phyloP scores from a whole-genome alignment of 2,329 filamentous ascomycete species.

The Xylaria sp. region DNA sequence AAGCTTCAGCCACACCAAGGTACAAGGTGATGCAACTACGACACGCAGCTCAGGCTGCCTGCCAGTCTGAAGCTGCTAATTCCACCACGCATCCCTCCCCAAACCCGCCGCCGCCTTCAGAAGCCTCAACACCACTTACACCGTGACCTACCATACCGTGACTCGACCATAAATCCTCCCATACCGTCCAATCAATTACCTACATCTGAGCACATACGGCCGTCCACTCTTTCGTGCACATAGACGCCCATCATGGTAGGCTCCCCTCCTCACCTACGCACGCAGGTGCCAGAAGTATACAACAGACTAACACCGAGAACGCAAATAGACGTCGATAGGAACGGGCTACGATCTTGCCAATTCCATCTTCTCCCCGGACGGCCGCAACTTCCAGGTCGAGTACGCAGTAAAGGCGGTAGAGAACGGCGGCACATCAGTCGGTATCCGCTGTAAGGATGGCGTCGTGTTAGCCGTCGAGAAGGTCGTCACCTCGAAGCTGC shows the following conservation, averaged over 20 bases:
- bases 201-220: background rate
- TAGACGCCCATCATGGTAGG: conserved; percentile 36
- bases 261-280: background rate
- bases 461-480: conserved; percentile 97
- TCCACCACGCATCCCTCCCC: conserved; percentile 35
- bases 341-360: conserved; percentile 99
- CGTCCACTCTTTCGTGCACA: background rate
- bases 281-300: background rate
- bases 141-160: background rate
- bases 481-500: conserved; percentile 92
- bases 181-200: background rate
- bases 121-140: conserved; percentile 36
- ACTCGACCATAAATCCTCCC: background rate
- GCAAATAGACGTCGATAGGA: conserved; percentile 91
- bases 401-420: conserved; percentile 99
- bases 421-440: conserved; percentile 95
- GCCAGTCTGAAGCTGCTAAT: conserved; percentile 37
- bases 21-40: conserved; percentile 40
- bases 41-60: conserved; percentile 50
- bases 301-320: conserved; percentile 31
- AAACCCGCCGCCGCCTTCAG: conserved; percentile 18
- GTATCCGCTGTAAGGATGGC: conserved; percentile 96
- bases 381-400: conserved; percentile 98
- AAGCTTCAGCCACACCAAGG: conserved; percentile 29
- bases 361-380: conserved; percentile 99